Evolutionary conservation across 257 asterid genomes (phyloP).

Genomic region (Solanum ossicruentum): DNA sequence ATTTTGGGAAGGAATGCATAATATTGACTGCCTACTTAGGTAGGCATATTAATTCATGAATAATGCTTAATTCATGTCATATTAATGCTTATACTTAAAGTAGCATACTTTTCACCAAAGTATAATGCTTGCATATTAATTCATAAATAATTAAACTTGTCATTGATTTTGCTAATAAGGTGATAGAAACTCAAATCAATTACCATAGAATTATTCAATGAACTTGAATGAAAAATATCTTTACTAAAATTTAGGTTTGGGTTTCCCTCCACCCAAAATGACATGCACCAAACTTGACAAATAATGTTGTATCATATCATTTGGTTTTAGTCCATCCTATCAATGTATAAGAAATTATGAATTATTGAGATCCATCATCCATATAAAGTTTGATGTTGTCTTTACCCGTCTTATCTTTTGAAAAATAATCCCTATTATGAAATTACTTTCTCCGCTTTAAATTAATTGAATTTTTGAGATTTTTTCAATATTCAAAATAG

Average conservation of each 20-base stretch:
- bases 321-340: not conserved
- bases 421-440: not conserved
- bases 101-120: not conserved
- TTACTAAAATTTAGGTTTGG: not conserved
- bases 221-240: not conserved
- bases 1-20: too few species aligned
- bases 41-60: too few species aligned
- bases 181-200: not conserved
- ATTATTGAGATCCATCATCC: not conserved
- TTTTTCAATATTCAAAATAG: too few species aligned
- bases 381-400: not conserved
- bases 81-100: too few species aligned
- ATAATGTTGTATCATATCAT: not conserved
- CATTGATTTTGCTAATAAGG: not conserved
- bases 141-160: not conserved
- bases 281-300: not conserved
- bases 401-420: not conserved
- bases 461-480: too few species aligned
- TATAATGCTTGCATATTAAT: not conserved
- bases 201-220: not conserved
- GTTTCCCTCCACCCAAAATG: not conserved
- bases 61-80: too few species aligned
- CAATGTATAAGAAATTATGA: not conserved
- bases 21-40: too few species aligned
- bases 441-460: fast-evolving